Conservation (phyloP, 2,329 filamentous ascomycete genomes). For the Aspergillus pseudoterreus region DNA sequence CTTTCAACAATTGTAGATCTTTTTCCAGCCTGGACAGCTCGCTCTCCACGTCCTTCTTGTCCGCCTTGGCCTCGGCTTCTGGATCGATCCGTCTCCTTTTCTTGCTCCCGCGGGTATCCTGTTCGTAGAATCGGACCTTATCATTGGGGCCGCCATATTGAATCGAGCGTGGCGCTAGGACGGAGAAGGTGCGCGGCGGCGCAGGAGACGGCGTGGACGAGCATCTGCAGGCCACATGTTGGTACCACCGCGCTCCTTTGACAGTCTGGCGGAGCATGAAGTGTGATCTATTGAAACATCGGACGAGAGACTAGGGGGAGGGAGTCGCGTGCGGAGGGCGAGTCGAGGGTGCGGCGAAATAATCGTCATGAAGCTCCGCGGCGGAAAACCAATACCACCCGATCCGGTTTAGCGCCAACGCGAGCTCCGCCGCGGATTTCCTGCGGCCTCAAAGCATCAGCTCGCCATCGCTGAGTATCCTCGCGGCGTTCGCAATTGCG, state of each 20-base stretch:
- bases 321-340: conserved; percentile 3
- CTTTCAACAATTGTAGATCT: conserved; percentile 37
- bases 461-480: conserved; percentile 13
- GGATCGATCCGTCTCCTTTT: conserved; percentile 35
- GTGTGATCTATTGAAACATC: conserved; percentile 32
- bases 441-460: conserved; percentile 1
- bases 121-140: conserved; percentile 43
- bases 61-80: conserved; percentile 36
- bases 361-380: conserved; percentile 15
- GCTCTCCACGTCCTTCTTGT: conserved; percentile 33
- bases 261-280: conserved; percentile 44
- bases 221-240: conserved; percentile 36
- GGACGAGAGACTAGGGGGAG: conserved; percentile 13
- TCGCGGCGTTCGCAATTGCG: neutral
- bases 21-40: conserved; percentile 38
- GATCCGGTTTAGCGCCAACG: conserved; percentile 30
- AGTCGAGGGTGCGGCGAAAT: neutral
- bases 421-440: conserved; percentile 13
- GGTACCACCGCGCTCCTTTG: conserved; percentile 43
- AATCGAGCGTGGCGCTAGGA: conserved; percentile 25
- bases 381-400: conserved; percentile 25
- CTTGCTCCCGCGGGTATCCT: conserved; percentile 34
- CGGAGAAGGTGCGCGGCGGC: conserved; percentile 30
- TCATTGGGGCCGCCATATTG: conserved; percentile 37
- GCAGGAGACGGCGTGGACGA: conserved; percentile 23